These are phyloP conservation scores for Hondaea fermentalgiana DNA, from an alignment of 108 stramenopile species.

Conservation along the genomic window DNA sequence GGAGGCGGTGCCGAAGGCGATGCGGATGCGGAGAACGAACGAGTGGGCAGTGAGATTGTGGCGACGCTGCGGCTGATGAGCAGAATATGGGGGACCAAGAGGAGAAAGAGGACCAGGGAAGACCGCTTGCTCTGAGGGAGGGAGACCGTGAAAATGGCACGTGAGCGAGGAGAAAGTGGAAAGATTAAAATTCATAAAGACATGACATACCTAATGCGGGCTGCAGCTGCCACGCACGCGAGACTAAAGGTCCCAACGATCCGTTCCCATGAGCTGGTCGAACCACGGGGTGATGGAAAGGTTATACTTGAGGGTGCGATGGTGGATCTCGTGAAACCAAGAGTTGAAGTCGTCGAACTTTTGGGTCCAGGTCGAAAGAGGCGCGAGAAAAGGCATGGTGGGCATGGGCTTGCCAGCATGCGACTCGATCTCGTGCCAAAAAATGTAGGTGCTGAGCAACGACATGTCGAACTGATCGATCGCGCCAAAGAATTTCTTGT, in stretches of 20 bases:
- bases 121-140: no score
- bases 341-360: neutral
- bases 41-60: no score
- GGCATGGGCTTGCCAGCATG: slow-evolving; percentile 11
- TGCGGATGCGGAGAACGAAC: no score
- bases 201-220: no score
- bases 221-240: neutral
- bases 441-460: neutral
- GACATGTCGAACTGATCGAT: neutral
- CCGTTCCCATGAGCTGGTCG: slow-evolving; percentile 13
- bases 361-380: neutral
- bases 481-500: neutral
- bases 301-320: neutral
- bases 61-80: no score
- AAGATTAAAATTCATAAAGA: no score
- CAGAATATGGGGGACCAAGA: no score
- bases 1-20: no score
- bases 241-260: neutral
- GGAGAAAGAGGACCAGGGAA: no score
- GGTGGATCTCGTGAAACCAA: neutral
- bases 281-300: neutral
- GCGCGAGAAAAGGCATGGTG: neutral
- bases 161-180: no score
- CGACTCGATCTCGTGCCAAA: neutral
- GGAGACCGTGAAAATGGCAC: no score